Evolutionary conservation across 768 basidiomycete genomes (phyloP), one percentile per base, ranked within the genome.

Genomic region (Multifurca ochricompacta): DNA sequence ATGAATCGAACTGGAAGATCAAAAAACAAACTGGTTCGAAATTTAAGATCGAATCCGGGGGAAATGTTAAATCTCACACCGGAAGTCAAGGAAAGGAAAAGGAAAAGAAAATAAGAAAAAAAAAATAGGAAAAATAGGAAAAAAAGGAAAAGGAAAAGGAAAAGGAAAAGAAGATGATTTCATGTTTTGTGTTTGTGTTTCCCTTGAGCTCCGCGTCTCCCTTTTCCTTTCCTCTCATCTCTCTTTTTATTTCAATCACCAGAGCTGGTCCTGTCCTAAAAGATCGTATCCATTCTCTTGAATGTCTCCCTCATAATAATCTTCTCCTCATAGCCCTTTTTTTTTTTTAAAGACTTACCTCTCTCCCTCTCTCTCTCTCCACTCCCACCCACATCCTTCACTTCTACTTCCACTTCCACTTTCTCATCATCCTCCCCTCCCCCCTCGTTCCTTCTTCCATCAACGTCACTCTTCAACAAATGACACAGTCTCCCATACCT

Each of bases 211-310:
- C 56, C 56, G 56, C 36, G 23, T 51, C 54, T 48, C n/a, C n/a
- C n/a, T n/a, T n/a, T n/a, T n/a, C n/a, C n/a, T n/a, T n/a, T 21
- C 43, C 30, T 39, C 46, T 56, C 51, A 56, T 51, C 51, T 56
- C 55, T 21, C 43, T 39, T 39, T 51, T 56, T 56, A 56, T 51
- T 56, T 56, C 55, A 45, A 25, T 28, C 27, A 48, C 49, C 54
- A 55, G 54, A 31, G 41, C 35, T 43, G 50, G 41, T 36, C 54
- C 36, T 45, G 36, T 27, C 48, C 56, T 27, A 52, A 57, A 52
- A 57, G 56, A 57, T 57, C 56, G 56, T 57, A 57, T 57, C 56
- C 52, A 42, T 41, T 51, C 49, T 51, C 39, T 51, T 46, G 55
- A 44, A 57, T 57, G 56, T 57, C 56, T 57, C 56, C 56, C 31